Percentiles rank a stretch among this genome's conserved stretches.
Conservation (phyloP, 805 yeast species). For the Tetrapisispora pingtungensis region DNA sequence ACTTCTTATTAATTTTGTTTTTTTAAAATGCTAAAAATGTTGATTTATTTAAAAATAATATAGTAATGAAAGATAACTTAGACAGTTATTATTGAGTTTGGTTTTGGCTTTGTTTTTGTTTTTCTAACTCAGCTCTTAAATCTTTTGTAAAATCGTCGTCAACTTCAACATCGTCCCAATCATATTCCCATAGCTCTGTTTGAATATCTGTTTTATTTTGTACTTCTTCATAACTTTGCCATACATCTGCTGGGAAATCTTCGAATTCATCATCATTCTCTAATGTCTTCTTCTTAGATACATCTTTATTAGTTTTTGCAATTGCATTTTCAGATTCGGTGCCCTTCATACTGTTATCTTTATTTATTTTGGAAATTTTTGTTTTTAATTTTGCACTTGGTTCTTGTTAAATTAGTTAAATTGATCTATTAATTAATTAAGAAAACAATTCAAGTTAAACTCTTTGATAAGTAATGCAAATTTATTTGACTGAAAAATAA, state of each 20-base stretch:
- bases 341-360: not conserved
- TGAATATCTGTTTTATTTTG: constrained; percentile 35
- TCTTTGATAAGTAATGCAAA: no score
- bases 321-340: not conserved
- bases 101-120: constrained; percentile 13
- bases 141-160: constrained; percentile 79
- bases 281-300: constrained; percentile 34
- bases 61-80: not conserved
- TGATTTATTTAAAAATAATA: no score
- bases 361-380: no score
- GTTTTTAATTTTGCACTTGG: no score
- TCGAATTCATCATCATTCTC: constrained; percentile 97
- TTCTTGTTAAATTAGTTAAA: no score
- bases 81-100: not conserved
- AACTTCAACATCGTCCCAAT: constrained; percentile 94
- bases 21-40: constrained; percentile 6
- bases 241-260: constrained; percentile 88
- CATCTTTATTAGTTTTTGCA: constrained; percentile 2
- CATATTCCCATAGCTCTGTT: constrained; percentile 83
- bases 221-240: constrained; percentile 54
- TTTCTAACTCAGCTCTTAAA: constrained; percentile 42
- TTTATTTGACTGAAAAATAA: no score
- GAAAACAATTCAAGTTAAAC: no score
- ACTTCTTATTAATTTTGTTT: constrained; percentile 34
- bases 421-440: no score